phyloP scores from a whole-genome alignment of 1,139 yeast genomes.

The Magnusiomyces tetraspermus region DNA sequence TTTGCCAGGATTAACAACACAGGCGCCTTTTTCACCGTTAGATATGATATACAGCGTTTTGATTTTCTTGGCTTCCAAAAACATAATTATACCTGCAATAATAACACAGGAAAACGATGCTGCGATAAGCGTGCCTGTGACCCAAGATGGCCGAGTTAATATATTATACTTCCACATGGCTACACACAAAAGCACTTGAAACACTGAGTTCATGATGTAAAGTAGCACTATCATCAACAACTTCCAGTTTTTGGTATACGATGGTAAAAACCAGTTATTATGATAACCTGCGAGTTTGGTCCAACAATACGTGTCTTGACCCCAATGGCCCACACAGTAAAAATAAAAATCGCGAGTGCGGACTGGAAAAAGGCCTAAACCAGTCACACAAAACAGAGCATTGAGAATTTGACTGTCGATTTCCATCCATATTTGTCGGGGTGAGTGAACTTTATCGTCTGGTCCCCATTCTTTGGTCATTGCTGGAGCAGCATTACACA shows the following conservation, averaged over 20 bases:
- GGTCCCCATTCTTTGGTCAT: constrained; percentile 19
- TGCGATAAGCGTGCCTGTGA: constrained; percentile 19
- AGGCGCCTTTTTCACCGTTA: neutral
- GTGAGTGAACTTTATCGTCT: constrained; percentile 17
- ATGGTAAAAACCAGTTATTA: constrained; percentile 19
- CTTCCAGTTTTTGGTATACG: constrained; percentile 14
- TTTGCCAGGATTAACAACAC: neutral
- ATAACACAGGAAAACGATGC: constrained; percentile 16
- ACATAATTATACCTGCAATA: constrained; percentile 14
- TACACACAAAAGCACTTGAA: constrained; percentile 16
- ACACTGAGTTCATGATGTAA: constrained; percentile 18
- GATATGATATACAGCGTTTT: constrained; percentile 5
- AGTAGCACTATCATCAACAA: constrained; percentile 16
- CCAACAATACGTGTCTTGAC: constrained; percentile 1
- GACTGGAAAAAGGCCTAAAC: constrained; percentile 20
- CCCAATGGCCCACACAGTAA: constrained; percentile 15
- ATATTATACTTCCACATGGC: constrained; percentile 22
- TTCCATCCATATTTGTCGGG: constrained; percentile 22
- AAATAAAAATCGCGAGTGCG: constrained; percentile 18
- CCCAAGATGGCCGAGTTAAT: constrained; percentile 20
- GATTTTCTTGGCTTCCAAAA: constrained; percentile 11
- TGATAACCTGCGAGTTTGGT: constrained; percentile 11
- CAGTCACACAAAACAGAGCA: constrained; percentile 20
- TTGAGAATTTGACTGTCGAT: constrained; percentile 21
- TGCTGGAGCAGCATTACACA: constrained; percentile 22